Evolutionary conservation across 768 basidiomycete species (phyloP).

Genomic region (Trichaptum fuscoviolaceum): DNA sequence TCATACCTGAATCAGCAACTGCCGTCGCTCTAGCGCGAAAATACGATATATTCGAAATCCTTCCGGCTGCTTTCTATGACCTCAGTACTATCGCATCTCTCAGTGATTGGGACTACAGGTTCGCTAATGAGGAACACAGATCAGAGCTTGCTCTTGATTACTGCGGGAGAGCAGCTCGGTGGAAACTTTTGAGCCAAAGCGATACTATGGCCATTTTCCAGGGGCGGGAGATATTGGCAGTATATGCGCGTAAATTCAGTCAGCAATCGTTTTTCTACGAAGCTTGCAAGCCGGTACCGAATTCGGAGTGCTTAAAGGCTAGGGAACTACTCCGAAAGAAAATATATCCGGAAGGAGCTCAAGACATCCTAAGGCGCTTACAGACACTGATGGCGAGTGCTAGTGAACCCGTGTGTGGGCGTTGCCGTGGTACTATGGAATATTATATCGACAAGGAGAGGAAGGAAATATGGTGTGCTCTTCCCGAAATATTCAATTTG

Average conservation of each 20-base stretch:
- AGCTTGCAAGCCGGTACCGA: background rate
- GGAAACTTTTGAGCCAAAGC: background rate
- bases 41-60: slow-evolving; percentile 6
- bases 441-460: background rate
- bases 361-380: background rate
- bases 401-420: background rate
- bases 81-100: slow-evolving; percentile 3
- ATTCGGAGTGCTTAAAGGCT: background rate
- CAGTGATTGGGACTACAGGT: slow-evolving; percentile 1
- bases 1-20: background rate
- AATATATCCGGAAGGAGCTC: background rate
- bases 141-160: background rate
- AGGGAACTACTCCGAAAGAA: background rate
- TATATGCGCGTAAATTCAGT: background rate
- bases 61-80: slow-evolving; percentile 11
- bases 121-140: background rate
- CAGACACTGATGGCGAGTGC: background rate
- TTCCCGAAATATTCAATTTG: background rate
- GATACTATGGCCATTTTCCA: background rate
- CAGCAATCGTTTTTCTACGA: background rate
- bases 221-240: background rate
- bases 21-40: background rate
- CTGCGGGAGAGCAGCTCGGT: background rate
- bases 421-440: background rate
- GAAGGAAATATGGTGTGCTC: background rate